phyloP scores from a whole-genome alignment of 2,329 filamentous ascomycete genomes.

The Fusarium goolgardi region DNA sequence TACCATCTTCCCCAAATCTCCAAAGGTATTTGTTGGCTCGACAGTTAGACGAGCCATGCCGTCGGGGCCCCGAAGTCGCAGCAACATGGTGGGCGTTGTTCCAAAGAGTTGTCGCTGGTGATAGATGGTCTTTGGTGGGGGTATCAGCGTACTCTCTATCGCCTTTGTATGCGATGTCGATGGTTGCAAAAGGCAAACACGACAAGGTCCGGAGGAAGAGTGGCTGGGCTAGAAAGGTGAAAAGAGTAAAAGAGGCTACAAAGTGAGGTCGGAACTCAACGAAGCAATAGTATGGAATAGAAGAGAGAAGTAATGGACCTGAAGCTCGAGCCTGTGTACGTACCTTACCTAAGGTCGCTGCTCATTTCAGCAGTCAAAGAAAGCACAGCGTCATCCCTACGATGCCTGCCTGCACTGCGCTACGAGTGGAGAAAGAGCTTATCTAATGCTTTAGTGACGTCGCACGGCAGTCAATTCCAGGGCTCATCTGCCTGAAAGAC shows the following conservation, averaged over 20 bases:
- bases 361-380: conserved; percentile 11
- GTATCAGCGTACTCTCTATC: conserved; percentile 13
- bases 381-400: conserved; percentile 47
- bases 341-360: conserved; percentile 19
- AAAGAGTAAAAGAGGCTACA: conserved; percentile 17
- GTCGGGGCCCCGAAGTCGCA: conserved; percentile 90
- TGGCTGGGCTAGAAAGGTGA: background rate
- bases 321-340: conserved; percentile 25
- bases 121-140: conserved; percentile 26
- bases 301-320: conserved; percentile 11
- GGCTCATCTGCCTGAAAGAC: conserved; percentile 5
- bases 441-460: conserved; percentile 38
- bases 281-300: conserved; percentile 27
- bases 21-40: conserved; percentile 79
- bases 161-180: background rate
- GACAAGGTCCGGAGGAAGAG: background rate
- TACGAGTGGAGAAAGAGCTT: conserved; percentile 18
- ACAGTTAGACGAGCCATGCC: conserved; percentile 90
- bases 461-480: conserved; percentile 25
- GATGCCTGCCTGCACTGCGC: conserved; percentile 40
- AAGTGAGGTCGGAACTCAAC: conserved; percentile 37
- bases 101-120: conserved; percentile 16
- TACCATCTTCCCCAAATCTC: conserved; percentile 67
- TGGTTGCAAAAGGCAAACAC: background rate
- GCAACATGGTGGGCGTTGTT: conserved; percentile 69